phyloP scores from a whole-genome alignment of 768 basidiomycete species.

The Leccinum subtestaceum region DNA sequence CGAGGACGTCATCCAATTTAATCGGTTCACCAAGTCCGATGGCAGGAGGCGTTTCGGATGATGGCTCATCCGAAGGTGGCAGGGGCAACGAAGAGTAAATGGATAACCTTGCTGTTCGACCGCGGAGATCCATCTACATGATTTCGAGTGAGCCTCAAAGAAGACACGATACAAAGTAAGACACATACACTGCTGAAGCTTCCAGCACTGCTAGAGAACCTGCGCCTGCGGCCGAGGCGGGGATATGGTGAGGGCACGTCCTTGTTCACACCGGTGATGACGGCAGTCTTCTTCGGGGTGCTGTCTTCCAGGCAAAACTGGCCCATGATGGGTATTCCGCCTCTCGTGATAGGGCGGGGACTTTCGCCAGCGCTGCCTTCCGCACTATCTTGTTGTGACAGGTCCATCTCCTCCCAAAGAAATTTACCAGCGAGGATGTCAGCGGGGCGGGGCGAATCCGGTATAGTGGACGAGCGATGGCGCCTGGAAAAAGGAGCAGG shows the following conservation, averaged over 20 bases:
- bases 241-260: conserved; percentile 34
- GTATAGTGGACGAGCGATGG: conserved; percentile 27
- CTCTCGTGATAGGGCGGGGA: conserved; percentile 14
- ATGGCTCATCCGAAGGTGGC: conserved; percentile 35
- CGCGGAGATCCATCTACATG: conserved; percentile 29
- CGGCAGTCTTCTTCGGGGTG: conserved; percentile 18
- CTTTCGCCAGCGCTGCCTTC: conserved; percentile 33
- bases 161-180: conserved; percentile 4
- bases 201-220: conserved; percentile 30
- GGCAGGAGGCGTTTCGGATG: conserved; percentile 35
- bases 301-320: conserved; percentile 30
- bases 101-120: conserved; percentile 35
- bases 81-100: conserved; percentile 31
- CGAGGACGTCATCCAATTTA: conserved; percentile 71
- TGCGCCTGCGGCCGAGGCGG: conserved; percentile 23
- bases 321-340: conserved; percentile 37
- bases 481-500: conserved; percentile 38
- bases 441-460: conserved; percentile 53
- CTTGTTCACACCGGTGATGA: conserved; percentile 31
- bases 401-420: conserved; percentile 49
- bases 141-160: conserved; percentile 5
- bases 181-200: conserved; percentile 38
- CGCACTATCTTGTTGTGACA: conserved; percentile 35
- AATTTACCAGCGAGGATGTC: conserved; percentile 66
- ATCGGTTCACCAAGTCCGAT: conserved; percentile 48